Evolutionary conservation across 2,329 filamentous ascomycete genomes (phyloP), one percentile per base, ranked within the genome.

Genomic region (Leptographium lundbergii): DNA sequence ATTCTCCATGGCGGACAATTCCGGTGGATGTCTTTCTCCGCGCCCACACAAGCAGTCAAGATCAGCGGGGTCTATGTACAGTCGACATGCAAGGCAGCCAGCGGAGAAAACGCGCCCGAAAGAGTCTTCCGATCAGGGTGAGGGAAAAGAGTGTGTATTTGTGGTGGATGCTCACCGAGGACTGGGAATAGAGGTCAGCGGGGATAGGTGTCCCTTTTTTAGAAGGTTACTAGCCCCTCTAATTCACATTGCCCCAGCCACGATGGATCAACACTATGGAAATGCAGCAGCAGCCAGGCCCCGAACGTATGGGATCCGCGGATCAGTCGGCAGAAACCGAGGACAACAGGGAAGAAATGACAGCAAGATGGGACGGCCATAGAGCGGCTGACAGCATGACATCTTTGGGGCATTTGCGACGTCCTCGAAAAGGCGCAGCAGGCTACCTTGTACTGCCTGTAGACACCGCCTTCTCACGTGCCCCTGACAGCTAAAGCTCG

Each of bases 1-100:
- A 70, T 81, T 83, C 67, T 95, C 90, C 73, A 89, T 81, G 73
- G 91, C 88, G 70, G 87, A 13, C 19, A 19, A 22, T 27, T 42
- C 9, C 47, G 11, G 42, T 10, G 36, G 39, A 27, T 22, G 34
- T 45, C 17, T 55, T 27, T 36, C 39, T 48, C 39, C 25, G 39
- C 27, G 54, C 27, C 27, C 36, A 47, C 39, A 24, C 24, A 29
- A 32, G 51, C 24, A 27, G 52, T 42, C 34, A 50, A 36, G 39
- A 50, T 17, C 9, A 54, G 36, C 11, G 27, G 51, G 17, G 25
- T 17, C n/a, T 24, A 36, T 29, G 24, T 36, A 45, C 27, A 36
- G 55, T 50, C 55, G 55, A 57, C 55, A 57, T 57, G 55, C 55
- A 57, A 48, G 42, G 45, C 55, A 50, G 55, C 27, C 55, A 11